Evolutionary conservation across 805 yeast genomes (phyloP), one percentile per base, ranked within the genome.

Genomic region (Ogataea pignaliae): DNA sequence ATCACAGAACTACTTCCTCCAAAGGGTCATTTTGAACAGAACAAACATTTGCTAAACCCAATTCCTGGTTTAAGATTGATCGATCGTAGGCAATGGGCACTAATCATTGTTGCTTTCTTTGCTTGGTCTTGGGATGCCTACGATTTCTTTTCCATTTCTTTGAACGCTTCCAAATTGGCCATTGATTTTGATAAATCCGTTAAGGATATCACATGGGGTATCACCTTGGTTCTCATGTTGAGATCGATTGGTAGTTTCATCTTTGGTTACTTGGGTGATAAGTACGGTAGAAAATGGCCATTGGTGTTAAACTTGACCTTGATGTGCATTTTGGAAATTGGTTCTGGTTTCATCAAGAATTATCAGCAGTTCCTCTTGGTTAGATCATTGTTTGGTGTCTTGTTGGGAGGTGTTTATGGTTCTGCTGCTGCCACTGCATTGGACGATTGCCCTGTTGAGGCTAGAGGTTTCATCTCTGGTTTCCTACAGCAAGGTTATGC

Each of bases 401-500:
- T 78, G 17, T 69, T 78, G 71, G 83, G 83, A 40, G 81, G 80
- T 47, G 66, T 77, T 37, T 78, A 67, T 52, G 80, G 81, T 45
- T 71, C 73, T 45, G 76, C 79, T 31, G 69, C 78, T 17, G 75
- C 79, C 21, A 72, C 77, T 15, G 73, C 80, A 14, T 53, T 78
- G 34, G 81, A 76, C 49, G 81, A 75, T 58, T 68, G 76, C 52
- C 81, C 83, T 11, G 54, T 59, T 26, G 69, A 62, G 31, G 76
- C 83, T 30, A 68, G 78, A 63, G 83, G 86, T 37, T 69, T 81
- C 45, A 63, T 82, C 39, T 75, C 82, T 31, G 88, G 87, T 39
- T 61, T 85, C 35, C 77, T 88, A 59, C 95, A 87, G 64, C 85
- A 86, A 60, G 95, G 95, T 48, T 88, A 83, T 53, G 83, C 85